phyloP scores from a whole-genome alignment of 2,329 filamentous ascomycete species.

The Chrysosporium queenslandicum region DNA sequence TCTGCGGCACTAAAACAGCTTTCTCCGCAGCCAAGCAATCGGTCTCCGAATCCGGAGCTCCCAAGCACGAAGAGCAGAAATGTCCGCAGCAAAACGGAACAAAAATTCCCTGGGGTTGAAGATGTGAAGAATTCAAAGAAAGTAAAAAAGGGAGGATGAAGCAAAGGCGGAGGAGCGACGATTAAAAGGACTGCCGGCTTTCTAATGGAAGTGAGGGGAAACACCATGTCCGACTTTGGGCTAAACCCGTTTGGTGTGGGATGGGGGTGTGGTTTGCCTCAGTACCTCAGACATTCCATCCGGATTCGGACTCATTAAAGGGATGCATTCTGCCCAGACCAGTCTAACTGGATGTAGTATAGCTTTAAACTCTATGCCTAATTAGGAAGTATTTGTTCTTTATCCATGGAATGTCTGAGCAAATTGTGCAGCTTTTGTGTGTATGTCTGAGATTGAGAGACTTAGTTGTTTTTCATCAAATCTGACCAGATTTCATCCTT shows the following conservation, averaged over 20 bases:
- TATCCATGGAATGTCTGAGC: no score
- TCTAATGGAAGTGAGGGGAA: background rate
- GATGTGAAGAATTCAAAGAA: background rate
- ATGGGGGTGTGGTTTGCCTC: background rate
- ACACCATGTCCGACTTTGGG: background rate
- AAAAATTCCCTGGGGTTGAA: background rate
- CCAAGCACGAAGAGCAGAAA: background rate
- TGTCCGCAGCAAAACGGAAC: background rate
- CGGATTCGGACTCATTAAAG: no score
- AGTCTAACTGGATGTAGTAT: no score
- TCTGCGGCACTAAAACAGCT: background rate
- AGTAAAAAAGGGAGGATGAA: background rate
- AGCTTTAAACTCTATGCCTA: no score
- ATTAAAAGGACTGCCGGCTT: background rate
- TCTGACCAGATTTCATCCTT: no score
- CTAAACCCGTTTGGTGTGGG: background rate
- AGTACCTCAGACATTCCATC: no score
- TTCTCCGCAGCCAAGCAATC: constrained; percentile 6
- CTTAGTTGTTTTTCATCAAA: no score
- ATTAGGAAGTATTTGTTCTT: no score
- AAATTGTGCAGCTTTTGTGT: no score
- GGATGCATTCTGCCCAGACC: no score
- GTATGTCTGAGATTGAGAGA: no score
- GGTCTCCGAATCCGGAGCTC: constrained; percentile 8
- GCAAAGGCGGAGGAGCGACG: background rate